phyloP scores from a whole-genome alignment of 768 basidiomycete genomes.

The Rhizopogon vulgaris region DNA sequence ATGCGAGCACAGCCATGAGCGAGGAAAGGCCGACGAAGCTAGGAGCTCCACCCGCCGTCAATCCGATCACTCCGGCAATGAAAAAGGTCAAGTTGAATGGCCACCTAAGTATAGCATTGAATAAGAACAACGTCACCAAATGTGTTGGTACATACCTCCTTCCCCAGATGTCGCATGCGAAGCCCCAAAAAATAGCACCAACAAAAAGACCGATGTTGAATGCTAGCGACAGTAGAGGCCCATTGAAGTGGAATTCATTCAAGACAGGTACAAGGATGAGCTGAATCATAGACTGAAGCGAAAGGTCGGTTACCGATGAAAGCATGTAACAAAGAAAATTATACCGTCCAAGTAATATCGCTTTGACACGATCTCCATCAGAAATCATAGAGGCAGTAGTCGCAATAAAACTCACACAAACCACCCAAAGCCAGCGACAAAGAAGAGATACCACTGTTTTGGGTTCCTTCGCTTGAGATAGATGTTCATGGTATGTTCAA shows the following conservation, averaged over 20 bases:
- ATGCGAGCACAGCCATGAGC: conserved; percentile 36
- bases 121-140: background rate
- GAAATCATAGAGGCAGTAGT: background rate
- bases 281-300: conserved; percentile 30
- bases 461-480: background rate
- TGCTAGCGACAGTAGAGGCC: conserved; percentile 44
- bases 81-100: conserved; percentile 52
- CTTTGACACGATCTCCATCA: background rate
- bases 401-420: conserved; percentile 25
- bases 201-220: conserved; percentile 47
- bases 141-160: conserved; percentile 28
- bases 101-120: conserved; percentile 25
- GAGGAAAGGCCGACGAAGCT: conserved; percentile 44
- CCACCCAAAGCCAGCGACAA: conserved; percentile 38
- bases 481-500: background rate
- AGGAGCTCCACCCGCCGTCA: conserved; percentile 41
- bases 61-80: conserved; percentile 46
- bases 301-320: background rate
- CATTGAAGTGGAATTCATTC: conserved; percentile 42
- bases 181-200: conserved; percentile 43
- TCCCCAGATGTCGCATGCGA: conserved; percentile 48
- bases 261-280: conserved; percentile 43
- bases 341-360: conserved; percentile 33
- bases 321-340: conserved; percentile 2
- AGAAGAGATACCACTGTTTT: conserved; percentile 30